Percentiles rank a stretch among this genome's conserved stretches.
Evolutionary conservation across 2,329 filamentous ascomycete species (phyloP).

Genomic region (Purpureocillium lavendulum): DNA sequence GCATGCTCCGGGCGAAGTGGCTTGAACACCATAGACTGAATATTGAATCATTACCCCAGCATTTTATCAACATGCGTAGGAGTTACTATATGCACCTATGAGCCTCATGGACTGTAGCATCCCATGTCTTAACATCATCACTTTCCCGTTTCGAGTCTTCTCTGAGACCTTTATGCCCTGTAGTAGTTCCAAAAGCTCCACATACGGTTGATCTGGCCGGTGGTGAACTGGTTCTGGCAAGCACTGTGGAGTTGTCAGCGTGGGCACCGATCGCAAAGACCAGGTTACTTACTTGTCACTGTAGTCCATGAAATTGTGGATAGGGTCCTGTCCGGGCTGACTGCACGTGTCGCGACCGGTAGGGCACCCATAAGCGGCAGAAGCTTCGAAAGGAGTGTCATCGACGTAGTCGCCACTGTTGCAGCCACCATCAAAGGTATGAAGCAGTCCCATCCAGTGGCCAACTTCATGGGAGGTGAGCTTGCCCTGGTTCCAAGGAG

Average conservation of each 20-base stretch:
- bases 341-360: constrained; percentile 19
- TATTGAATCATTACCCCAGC: too few relatives aligned
- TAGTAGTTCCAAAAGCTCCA: constrained; percentile 25
- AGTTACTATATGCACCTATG: too few relatives aligned
- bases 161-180: constrained; percentile 14
- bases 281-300: constrained; percentile 12
- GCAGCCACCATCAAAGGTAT: constrained; percentile 30
- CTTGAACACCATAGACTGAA: too few relatives aligned
- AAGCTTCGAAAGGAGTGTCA: constrained; percentile 30
- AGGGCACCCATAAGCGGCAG: constrained; percentile 24
- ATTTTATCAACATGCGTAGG: too few relatives aligned
- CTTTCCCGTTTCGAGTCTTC: too few relatives aligned
- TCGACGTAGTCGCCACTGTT: constrained; percentile 27
- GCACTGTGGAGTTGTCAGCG: constrained; percentile 11
- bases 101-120: too few relatives aligned
- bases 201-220: constrained; percentile 28
- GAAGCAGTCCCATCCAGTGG: constrained; percentile 33
- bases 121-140: too few relatives aligned
- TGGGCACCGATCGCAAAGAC: constrained; percentile 9
- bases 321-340: constrained; percentile 13
- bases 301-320: constrained; percentile 22
- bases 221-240: constrained; percentile 34
- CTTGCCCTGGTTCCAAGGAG: constrained; percentile 21
- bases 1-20: too few relatives aligned
- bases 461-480: constrained; percentile 26